These are phyloP conservation scores for Tulasnella sp. DNA, from an alignment of 768 basidiomycete genomes.

Conservation along the genomic window DNA sequence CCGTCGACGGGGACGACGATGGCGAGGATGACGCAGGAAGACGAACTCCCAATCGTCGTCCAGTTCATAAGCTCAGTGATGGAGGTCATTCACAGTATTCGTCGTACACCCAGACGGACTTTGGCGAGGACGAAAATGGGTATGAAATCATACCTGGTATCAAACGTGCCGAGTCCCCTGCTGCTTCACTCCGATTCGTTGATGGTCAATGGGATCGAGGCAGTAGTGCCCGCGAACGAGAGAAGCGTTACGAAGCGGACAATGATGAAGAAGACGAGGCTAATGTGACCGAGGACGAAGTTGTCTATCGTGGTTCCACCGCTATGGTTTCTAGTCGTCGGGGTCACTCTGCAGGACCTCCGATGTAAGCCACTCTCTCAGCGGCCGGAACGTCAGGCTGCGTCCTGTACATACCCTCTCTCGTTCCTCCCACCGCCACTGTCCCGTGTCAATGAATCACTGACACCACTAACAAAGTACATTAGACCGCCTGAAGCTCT, in stretches of 20 bases:
- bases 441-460: not conserved
- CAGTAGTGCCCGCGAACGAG: not conserved
- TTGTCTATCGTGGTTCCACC: conserved; percentile 8
- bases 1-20: conserved; percentile 29
- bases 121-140: conserved; percentile 6
- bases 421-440: not conserved
- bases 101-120: conserved; percentile 19
- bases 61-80: not conserved
- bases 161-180: not conserved
- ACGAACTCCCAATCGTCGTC: not conserved
- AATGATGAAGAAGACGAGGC: conserved; percentile 1
- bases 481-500: too few relatives aligned
- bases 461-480: too few relatives aligned
- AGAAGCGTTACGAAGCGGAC: not conserved
- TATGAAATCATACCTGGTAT: not conserved
- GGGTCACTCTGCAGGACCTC: too few relatives aligned
- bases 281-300: conserved; percentile 12
- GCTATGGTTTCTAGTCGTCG: not conserved
- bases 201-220: conserved; percentile 4
- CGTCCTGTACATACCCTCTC: not conserved
- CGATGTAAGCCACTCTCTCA: too few relatives aligned
- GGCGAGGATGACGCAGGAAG: conserved; percentile 19
- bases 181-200: not conserved
- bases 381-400: too few relatives aligned
- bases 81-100: not conserved